Evolutionary conservation across 2,329 filamentous ascomycete genomes (phyloP).

Genomic region (Phialophora expanda): DNA sequence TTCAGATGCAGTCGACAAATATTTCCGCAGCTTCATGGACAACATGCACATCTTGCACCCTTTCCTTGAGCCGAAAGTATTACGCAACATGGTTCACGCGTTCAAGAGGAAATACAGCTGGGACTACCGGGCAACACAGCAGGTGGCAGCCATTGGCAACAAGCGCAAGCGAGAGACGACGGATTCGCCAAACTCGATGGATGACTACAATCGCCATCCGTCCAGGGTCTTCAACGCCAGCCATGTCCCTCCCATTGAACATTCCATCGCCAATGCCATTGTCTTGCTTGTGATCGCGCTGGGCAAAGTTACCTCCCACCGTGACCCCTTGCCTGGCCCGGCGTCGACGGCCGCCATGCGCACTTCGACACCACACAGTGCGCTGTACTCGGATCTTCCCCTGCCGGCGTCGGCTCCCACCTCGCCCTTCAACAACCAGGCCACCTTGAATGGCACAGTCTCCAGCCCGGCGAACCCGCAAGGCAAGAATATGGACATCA

Average conservation of each 20-base stretch:
- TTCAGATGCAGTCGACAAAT: constrained; percentile 54
- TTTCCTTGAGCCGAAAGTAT: constrained; percentile 61
- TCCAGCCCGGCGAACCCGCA: constrained; percentile 48
- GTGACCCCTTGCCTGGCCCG: constrained; percentile 57
- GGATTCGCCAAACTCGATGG: constrained; percentile 33
- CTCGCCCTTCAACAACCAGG: constrained; percentile 34
- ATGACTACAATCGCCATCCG: constrained; percentile 30
- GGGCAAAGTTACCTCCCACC: constrained; percentile 75
- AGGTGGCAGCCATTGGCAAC: constrained; percentile 26
- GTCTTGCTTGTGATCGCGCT: constrained; percentile 83
- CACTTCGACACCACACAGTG: constrained; percentile 41
- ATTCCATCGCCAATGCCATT: constrained; percentile 79
- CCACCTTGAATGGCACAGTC: constrained; percentile 30
- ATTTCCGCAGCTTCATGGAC: constrained; percentile 62
- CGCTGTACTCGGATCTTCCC: constrained; percentile 35
- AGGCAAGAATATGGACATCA: constrained; percentile 75
- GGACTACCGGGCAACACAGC: constrained; percentile 29
- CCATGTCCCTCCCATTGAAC: constrained; percentile 43
- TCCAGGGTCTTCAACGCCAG: constrained; percentile 36
- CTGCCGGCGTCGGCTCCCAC: constrained; percentile 38
- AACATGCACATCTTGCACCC: constrained; percentile 69
- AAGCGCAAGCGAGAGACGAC: constrained; percentile 39
- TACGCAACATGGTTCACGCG: constrained; percentile 58
- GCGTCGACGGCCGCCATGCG: constrained; percentile 42
- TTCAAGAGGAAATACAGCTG: constrained; percentile 59